A percentile compares a stretch with the other conserved stretches of the same genome.
phyloP scores from a whole-genome alignment of 1,139 yeast species.

The Petasospora fabianii region DNA sequence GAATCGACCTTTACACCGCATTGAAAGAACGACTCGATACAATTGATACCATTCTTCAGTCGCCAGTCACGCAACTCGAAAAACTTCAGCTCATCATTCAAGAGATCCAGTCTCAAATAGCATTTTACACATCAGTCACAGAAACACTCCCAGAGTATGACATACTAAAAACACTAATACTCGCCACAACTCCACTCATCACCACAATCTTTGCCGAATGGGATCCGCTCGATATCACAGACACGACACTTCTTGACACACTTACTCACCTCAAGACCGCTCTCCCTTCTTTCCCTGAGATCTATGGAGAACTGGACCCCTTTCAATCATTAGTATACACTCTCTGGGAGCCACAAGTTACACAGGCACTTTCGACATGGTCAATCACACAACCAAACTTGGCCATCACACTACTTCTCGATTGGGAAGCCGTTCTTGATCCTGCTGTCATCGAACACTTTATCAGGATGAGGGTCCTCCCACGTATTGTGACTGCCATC shows the following conservation, averaged over 20 bases:
- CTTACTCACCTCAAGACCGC: slow-evolving; percentile 28
- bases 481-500: slow-evolving; percentile 35
- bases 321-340: slow-evolving; percentile 36
- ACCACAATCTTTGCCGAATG: slow-evolving; percentile 30
- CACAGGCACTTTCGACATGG: slow-evolving; percentile 34
- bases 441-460: slow-evolving; percentile 30
- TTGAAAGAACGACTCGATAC: background rate
- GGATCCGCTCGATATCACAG: slow-evolving; percentile 36
- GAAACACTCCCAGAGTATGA: slow-evolving; percentile 9
- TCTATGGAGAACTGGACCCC: slow-evolving; percentile 21
- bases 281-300: slow-evolving; percentile 12
- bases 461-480: slow-evolving; percentile 31
- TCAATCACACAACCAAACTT: slow-evolving; percentile 28
- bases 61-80: background rate
- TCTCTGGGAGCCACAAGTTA: slow-evolving; percentile 35
- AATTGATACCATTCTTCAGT: background rate
- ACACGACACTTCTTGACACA: slow-evolving; percentile 20
- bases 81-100: background rate
- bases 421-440: slow-evolving; percentile 41
- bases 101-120: background rate
- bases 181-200: slow-evolving; percentile 30
- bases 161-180: slow-evolving; percentile 30
- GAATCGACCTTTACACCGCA: background rate
- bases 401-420: slow-evolving; percentile 35
- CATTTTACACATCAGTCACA: background rate